Evolutionary conservation across 805 yeast species (phyloP), one percentile per base, ranked within the genome.

Genomic region (Pichia occidentalis): DNA sequence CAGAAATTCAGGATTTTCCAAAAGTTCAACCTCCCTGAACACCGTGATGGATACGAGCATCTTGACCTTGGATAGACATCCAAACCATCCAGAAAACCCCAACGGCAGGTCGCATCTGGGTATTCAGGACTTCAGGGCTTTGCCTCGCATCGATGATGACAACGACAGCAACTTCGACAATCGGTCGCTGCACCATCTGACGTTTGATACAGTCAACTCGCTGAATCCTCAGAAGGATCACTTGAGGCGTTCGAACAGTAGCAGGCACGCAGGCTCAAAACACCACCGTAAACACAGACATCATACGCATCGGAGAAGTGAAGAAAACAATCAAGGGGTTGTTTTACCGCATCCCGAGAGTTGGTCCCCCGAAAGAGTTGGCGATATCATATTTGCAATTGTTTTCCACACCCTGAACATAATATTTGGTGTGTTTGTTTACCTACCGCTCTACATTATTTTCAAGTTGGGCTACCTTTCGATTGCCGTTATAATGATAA

Each of bases 371-470:
- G 3, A 18, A 21, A 5, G 20, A 18, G 14, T 13, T 20, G n/a
- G n/a, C 7, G 16, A 40, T 32, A 19, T 40, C n/a, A n/a, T 40
- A 14, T 36, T 40, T 24, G 35, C 43, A 13, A 25, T 40, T 7
- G 4, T 39, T 3, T 39, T 42, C 24, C 40, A 39, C 24, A 12
- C 26, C 3, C 5, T 44, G 7, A 42, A 41, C 20, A n/a, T 44
- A 9, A 5, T 42, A 3, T 29, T 45, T 6, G 30, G 40, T 7
- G 16, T 39, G 2, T 45, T 34, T 22, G 29, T 45, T 23, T 45
- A 42, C 24, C n/a, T 45, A 12, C 48, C 48, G 11, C 29, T 45
- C 6, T 32, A 26, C 17, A 12, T 40, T 4, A 6, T 34, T 5
- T 8, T 30, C 9, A 34, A 11, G 21, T 22, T 45, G 25, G 44